Base-by-base conservation (phyloP, 2,329 filamentous ascomycete species). In the Penicillium sp. region DNA sequence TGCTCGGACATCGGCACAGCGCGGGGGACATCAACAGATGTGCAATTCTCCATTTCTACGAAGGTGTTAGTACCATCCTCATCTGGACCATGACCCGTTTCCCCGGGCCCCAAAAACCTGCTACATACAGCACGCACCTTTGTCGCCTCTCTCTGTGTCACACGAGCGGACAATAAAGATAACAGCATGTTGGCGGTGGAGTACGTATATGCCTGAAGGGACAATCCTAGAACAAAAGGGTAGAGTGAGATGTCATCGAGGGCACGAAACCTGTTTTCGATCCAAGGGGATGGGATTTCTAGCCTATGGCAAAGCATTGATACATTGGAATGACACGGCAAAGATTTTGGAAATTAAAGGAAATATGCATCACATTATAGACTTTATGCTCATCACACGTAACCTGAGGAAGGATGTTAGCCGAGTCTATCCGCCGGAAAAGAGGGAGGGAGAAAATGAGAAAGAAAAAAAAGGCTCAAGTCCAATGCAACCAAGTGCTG, bases 341-440 rank as follows among this genome's bases (percentile, higher is more conserved):
- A 47, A 33, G 48, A 50, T 52, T 56, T 51, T 50, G 39, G 21
- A 47, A 20, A 29, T 7, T 23, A 42, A 43, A 50, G 32, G 46
- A 55, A 49, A 66, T 60, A 68, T 55, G 62, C 56, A 62, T 63
- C 60, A 59, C 61, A 64, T 64, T 58, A 64, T 63, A 60, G 50
- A 54, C 49, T 62, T 68, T 61, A 66, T 69, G 52, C 55, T 64
- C 59, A 68, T 71, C 68, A 71, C 56, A 71, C 68, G 49, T 71
- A 71, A 65, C 68, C 68, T 71, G 46, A 20, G 26, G 3, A 43
- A 9, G 18, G 20, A 46, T 8, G 53, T 63, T 53, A 63, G 48
- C 48, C n/a, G 23, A 15, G 27, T 24, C 4, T 40, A 9, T 18
- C 17, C 10, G 17, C 13, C 17, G 7, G 8, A 17, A 3, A 7